Conservation (phyloP, 768 basidiomycete genomes). For the Trametes meyenii region DNA sequence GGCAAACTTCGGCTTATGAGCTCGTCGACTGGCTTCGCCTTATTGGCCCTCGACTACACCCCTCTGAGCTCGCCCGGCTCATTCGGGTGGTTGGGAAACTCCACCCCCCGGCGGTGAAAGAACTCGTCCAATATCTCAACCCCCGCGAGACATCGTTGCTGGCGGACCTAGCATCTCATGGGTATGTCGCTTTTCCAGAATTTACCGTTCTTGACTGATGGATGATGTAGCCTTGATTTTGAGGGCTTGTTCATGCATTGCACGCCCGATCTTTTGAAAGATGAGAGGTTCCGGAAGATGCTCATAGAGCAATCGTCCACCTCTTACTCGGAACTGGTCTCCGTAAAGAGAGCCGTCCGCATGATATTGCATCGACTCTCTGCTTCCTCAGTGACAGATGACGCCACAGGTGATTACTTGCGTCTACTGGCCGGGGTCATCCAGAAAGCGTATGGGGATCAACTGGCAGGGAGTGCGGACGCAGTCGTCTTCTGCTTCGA, state of each 20-base stretch:
- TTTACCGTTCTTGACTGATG: not conserved
- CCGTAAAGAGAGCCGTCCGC: conserved; percentile 41
- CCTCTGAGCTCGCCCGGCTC: conserved; percentile 46
- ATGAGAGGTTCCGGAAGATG: conserved; percentile 31
- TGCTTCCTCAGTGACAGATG: conserved; percentile 26
- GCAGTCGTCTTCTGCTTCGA: conserved; percentile 4
- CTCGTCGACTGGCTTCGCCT: conserved; percentile 69
- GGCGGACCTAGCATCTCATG: conserved; percentile 35
- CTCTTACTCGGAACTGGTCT: conserved; percentile 28
- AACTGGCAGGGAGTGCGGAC: too few relatives aligned
- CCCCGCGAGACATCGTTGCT: conserved; percentile 48
- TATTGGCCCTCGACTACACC: conserved; percentile 37
- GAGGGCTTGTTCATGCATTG: conserved; percentile 49
- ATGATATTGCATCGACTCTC: conserved; percentile 41
- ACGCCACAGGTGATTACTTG: not conserved
- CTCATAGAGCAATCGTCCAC: conserved; percentile 41
- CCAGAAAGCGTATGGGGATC: not conserved
- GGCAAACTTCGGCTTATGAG: conserved; percentile 50
- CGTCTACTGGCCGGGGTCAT: conserved; percentile 16
- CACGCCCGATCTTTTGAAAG: conserved; percentile 26
- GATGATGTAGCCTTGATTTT: conserved; percentile 39
- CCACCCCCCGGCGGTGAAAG: conserved; percentile 44
- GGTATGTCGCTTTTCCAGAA: conserved; percentile 32
- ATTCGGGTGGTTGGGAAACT: conserved; percentile 43
- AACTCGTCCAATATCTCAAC: conserved; percentile 47